Conservation (phyloP, 306 rosid genomes). For the Rosa rugosa region DNA sequence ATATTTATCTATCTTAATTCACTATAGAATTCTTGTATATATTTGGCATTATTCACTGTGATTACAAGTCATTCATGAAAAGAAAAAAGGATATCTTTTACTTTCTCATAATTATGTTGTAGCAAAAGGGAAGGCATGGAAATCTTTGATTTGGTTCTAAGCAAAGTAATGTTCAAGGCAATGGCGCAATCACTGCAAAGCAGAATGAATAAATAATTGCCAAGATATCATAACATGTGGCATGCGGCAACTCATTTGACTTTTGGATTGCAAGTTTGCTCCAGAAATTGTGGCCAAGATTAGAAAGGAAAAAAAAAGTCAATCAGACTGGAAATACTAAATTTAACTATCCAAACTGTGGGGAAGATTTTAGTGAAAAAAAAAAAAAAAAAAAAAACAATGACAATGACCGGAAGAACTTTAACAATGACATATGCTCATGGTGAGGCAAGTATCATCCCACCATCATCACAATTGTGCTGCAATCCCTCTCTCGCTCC, state of each 20-base stretch:
- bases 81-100: background rate
- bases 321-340: too few relatives aligned
- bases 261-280: conserved; percentile 7
- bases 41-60: background rate
- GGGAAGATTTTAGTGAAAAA: too few relatives aligned
- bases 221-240: background rate
- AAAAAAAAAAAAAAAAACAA: too few relatives aligned
- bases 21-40: too few relatives aligned
- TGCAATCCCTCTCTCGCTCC: too few relatives aligned
- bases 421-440: too few relatives aligned
- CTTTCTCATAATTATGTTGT: background rate
- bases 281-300: conserved; percentile 20
- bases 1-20: too few relatives aligned
- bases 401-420: too few relatives aligned
- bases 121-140: background rate
- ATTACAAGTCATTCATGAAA: background rate
- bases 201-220: background rate
- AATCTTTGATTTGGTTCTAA: background rate
- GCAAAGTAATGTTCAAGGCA: background rate
- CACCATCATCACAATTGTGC: too few relatives aligned
- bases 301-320: background rate
- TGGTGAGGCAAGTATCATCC: too few relatives aligned
- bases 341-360: too few relatives aligned
- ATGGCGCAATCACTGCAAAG: conserved; percentile 42
- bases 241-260: conserved; percentile 21